Evolutionary conservation across 2,329 filamentous ascomycete species (phyloP).

Genomic region (Beauveria asiatica): DNA sequence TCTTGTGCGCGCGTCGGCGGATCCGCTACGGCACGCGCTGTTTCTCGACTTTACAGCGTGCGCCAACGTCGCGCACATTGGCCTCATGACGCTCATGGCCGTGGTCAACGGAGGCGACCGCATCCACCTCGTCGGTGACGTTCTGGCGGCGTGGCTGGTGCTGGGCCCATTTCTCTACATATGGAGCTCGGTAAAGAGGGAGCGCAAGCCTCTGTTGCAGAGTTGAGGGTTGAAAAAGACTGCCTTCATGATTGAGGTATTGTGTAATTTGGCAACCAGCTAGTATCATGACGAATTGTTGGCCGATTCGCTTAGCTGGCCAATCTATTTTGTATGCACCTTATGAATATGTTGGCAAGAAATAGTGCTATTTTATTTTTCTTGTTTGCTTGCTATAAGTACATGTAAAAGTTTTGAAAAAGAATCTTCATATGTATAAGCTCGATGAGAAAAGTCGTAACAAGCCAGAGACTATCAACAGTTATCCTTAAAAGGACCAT

Average conservation of each 20-base stretch:
- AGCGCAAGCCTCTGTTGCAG: neutral
- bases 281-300: too few relatives aligned
- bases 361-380: neutral
- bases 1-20: neutral
- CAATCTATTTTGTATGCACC: too few relatives aligned
- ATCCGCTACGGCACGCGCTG: neutral
- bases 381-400: neutral
- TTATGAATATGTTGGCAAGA: too few relatives aligned
- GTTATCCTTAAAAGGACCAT: too few relatives aligned
- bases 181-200: neutral
- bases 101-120: neutral
- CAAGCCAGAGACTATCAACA: too few relatives aligned
- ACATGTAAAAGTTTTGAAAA: neutral
- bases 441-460: too few relatives aligned
- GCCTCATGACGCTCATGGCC: slow-evolving; percentile 5
- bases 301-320: too few relatives aligned
- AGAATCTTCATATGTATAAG: too few relatives aligned
- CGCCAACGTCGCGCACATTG: neutral
- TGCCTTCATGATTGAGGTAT: too few relatives aligned
- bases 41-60: slow-evolving; percentile 4
- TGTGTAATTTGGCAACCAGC: too few relatives aligned
- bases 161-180: neutral
- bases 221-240: too few relatives aligned
- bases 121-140: slow-evolving; percentile 1
- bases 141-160: neutral